Evolutionary conservation across 176 grass and related monocot genomes (phyloP), one percentile per base, ranked within the genome.

Genomic region (Urochloa ruziziensis): DNA sequence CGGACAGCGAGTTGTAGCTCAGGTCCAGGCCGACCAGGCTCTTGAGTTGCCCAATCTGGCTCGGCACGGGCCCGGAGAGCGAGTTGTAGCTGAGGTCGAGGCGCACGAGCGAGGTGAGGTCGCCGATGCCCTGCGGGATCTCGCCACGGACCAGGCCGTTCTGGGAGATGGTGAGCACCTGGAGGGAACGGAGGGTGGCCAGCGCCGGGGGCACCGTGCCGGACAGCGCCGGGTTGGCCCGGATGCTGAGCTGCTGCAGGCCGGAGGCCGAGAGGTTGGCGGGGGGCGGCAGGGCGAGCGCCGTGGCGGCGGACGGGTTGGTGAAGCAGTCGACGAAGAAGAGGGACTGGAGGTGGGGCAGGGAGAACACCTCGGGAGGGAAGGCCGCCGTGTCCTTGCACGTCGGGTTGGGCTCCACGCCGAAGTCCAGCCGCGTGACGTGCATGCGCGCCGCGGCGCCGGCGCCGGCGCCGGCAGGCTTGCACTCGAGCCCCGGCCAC

Each of bases 81-180:
- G 87, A 79, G 87, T 98, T 98, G 91, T 98, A 98, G 85, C 93
- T 98, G 68, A 98, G 91, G 68, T 98, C 96, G 16, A 99, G 89
- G 52, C 93, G 96, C 48, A 94, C 48, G 5, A 99, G 89, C 79
- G 91, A 94, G 18, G 57, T 74, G 59, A 99, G 78, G 33, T 48
- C 84, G 5, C 87, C 67, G 53, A 99, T 83, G 49, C 80, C 78
- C 57, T 2, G 83, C 9, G 93, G 91, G 29, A 98, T 98, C n/a
- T 44, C 87, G 21, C 93, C 96, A 2, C 76, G 88, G 44, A 90
- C 54, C 9, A 95, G 80, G 13, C 70, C 70, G 85, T 96, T 99
- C 74, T 99, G 96, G 39, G 96, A 99, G 69, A 99, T 62, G 33
- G 91, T 92, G 69, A 99, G 85, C 58, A 99, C 93, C 83, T 96